A percentile compares a stretch with the other conserved stretches of the same genome.
These are phyloP conservation scores for Penicillium sp. DNA, from an alignment of 2,329 filamentous ascomycete genomes.

Conservation along the genomic window DNA sequence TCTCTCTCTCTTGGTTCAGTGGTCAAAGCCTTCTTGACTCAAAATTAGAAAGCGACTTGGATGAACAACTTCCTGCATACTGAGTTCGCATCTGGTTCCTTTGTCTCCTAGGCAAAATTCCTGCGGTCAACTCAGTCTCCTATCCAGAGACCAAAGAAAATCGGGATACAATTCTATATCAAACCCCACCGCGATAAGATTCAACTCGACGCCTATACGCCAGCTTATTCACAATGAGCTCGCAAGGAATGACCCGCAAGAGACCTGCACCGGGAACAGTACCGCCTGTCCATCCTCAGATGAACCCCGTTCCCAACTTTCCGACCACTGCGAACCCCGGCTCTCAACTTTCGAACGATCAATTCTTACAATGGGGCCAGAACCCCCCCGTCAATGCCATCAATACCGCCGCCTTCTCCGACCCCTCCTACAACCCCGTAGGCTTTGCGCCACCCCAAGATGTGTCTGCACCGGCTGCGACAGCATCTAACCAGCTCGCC, in stretches of 20 bases:
- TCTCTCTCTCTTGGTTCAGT: background rate
- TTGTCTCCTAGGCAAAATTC: slow-evolving; percentile 2
- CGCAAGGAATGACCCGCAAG: slow-evolving; percentile 59
- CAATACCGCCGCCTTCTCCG: slow-evolving; percentile 33
- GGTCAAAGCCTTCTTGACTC: slow-evolving; percentile 16
- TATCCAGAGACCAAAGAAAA: background rate
- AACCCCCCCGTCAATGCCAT: slow-evolving; percentile 37
- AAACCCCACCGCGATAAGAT: slow-evolving; percentile 12
- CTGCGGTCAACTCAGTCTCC: background rate
- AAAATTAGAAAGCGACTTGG: slow-evolving; percentile 14
- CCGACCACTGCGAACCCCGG: slow-evolving; percentile 43
- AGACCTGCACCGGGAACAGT: slow-evolving; percentile 70
- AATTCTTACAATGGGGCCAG: slow-evolving; percentile 57
- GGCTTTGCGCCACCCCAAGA: slow-evolving; percentile 48
- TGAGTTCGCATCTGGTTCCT: slow-evolving; percentile 11
- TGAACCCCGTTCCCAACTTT: slow-evolving; percentile 53
- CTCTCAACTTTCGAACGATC: slow-evolving; percentile 50
- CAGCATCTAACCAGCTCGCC: slow-evolving; percentile 43
- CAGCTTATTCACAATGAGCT: slow-evolving; percentile 34
- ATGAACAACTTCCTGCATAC: slow-evolving; percentile 16
- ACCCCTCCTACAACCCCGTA: slow-evolving; percentile 43
- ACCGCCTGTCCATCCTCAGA: slow-evolving; percentile 59
- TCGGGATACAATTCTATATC: background rate
- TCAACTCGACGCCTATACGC: slow-evolving; percentile 3
- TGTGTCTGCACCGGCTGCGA: slow-evolving; percentile 50